phyloP scores from a whole-genome alignment of 805 yeast species.

The Candida pseudofarinosa region DNA sequence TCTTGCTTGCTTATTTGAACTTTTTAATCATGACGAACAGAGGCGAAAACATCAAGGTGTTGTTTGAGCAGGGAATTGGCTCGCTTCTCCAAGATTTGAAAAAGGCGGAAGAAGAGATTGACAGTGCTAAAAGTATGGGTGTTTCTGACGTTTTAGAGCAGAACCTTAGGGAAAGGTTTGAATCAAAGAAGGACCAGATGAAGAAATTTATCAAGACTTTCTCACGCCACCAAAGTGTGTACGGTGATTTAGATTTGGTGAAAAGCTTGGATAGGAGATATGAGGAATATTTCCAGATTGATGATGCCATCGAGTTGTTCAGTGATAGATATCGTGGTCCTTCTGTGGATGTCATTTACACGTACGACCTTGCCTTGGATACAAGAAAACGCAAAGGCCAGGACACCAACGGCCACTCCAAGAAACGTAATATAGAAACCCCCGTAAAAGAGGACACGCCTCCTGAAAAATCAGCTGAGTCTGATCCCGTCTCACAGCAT shows the following conservation, averaged over 20 bases:
- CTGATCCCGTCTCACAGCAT: not conserved
- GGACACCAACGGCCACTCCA: conserved; percentile 9
- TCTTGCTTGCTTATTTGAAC: conserved; percentile 64
- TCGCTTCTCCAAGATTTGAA: conserved; percentile 39
- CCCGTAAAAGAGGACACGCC: conserved; percentile 3
- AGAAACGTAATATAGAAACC: conserved; percentile 9
- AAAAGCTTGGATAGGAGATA: conserved; percentile 63
- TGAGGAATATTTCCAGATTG: conserved; percentile 61
- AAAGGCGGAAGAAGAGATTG: conserved; percentile 21
- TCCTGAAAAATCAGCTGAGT: not conserved
- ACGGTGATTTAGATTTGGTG: conserved; percentile 48
- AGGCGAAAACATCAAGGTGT: conserved; percentile 70
- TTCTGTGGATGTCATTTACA: conserved; percentile 32
- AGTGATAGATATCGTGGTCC: conserved; percentile 37
- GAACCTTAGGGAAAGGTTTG: conserved; percentile 13
- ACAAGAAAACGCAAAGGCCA: conserved; percentile 10
- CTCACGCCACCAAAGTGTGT: conserved; percentile 28
- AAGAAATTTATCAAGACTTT: conserved; percentile 43
- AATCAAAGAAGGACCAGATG: conserved; percentile 21
- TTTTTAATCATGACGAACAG: conserved; percentile 67
- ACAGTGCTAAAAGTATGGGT: not conserved
- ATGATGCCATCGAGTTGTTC: conserved; percentile 37
- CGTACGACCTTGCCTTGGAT: conserved; percentile 31
- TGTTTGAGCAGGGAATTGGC: conserved; percentile 74
- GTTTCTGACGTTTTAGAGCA: not conserved